phyloP scores from a whole-genome alignment of 257 asterid genomes.

The Vinca minor region DNA sequence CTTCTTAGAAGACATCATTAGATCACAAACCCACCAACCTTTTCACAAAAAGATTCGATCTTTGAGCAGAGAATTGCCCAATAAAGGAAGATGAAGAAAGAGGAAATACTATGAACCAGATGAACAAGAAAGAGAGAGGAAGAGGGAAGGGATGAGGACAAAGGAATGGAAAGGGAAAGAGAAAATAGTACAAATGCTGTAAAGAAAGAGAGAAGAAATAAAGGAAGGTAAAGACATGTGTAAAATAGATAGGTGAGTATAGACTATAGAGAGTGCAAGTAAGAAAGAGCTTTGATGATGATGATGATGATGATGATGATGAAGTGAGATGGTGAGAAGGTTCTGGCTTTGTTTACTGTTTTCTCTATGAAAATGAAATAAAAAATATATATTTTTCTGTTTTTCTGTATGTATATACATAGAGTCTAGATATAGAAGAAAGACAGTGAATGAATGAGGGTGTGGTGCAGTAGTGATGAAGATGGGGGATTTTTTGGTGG shows the following conservation, averaged over 20 bases:
- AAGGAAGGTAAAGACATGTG: constrained; percentile 13
- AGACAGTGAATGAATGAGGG: constrained; percentile 30
- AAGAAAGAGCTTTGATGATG: constrained; percentile 19
- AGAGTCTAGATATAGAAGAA: too few species aligned
- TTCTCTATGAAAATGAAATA: too few species aligned
- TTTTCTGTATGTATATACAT: constrained; percentile 12
- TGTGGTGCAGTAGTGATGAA: constrained; percentile 55
- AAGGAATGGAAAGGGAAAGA: constrained; percentile 24
- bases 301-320: too few species aligned
- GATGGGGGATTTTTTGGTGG: constrained; percentile 45
- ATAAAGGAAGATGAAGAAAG: constrained; percentile 18
- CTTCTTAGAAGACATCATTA: constrained; percentile 71
- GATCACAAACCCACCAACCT: constrained; percentile 25
- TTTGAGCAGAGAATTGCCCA: constrained; percentile 27
- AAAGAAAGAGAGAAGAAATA: constrained; percentile 14
- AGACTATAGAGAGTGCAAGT: too few species aligned
- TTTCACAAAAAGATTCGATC: constrained; percentile 17
- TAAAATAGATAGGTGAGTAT: constrained; percentile 14
- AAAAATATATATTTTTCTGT: constrained; percentile 20
- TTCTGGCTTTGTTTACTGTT: constrained; percentile 51
- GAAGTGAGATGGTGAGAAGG: constrained; percentile 7
- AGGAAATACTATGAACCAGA: constrained; percentile 13
- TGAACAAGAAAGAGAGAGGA: not conserved
- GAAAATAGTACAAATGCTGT: constrained; percentile 17
- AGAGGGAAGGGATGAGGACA: constrained; percentile 13